phyloP scores from a whole-genome alignment of 345 rosid genomes.

The Nasturtium officinale region DNA sequence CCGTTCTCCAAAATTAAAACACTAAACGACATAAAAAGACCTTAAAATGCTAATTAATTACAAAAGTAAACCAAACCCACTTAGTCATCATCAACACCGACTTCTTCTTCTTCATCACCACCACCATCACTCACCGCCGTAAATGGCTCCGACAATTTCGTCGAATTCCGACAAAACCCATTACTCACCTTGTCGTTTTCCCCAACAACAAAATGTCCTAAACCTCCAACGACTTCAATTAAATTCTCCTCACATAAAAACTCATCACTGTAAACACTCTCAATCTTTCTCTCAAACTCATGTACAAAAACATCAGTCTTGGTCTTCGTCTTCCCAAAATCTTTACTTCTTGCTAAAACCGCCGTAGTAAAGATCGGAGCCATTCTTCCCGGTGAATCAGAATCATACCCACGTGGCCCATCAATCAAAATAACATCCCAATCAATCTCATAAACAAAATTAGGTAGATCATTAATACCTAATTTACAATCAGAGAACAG shows the following conservation, averaged over 20 bases:
- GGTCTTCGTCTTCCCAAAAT: slow-evolving; percentile 25
- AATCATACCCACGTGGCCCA: slow-evolving; percentile 72
- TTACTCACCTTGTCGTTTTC: background rate
- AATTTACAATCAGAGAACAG: slow-evolving; percentile 82
- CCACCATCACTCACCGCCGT: slow-evolving; percentile 40
- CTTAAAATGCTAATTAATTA: slow-evolving; percentile 37
- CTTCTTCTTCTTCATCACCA: slow-evolving; percentile 31
- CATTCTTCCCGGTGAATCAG: slow-evolving; percentile 80
- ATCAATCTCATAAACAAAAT: slow-evolving; percentile 69
- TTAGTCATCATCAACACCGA: slow-evolving; percentile 35
- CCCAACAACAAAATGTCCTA: slow-evolving; percentile 62
- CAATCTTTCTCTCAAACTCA: slow-evolving; percentile 68
- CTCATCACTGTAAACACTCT: slow-evolving; percentile 66
- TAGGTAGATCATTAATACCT: slow-evolving; percentile 80
- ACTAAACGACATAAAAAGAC: slow-evolving; percentile 11
- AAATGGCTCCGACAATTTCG: slow-evolving; percentile 36
- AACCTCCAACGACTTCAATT: slow-evolving; percentile 52
- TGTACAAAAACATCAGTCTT: slow-evolving; percentile 83
- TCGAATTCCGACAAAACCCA: slow-evolving; percentile 58
- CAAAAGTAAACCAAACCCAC: slow-evolving; percentile 29
- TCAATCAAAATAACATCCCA: slow-evolving; percentile 89
- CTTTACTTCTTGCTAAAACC: slow-evolving; percentile 73
- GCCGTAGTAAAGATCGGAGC: slow-evolving; percentile 79
- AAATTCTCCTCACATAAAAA: slow-evolving; percentile 76
- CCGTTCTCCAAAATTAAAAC: slow-evolving; percentile 31